Base-by-base conservation (phyloP, 139 green algal species). In the Chlamydomonas asymmetrica region DNA sequence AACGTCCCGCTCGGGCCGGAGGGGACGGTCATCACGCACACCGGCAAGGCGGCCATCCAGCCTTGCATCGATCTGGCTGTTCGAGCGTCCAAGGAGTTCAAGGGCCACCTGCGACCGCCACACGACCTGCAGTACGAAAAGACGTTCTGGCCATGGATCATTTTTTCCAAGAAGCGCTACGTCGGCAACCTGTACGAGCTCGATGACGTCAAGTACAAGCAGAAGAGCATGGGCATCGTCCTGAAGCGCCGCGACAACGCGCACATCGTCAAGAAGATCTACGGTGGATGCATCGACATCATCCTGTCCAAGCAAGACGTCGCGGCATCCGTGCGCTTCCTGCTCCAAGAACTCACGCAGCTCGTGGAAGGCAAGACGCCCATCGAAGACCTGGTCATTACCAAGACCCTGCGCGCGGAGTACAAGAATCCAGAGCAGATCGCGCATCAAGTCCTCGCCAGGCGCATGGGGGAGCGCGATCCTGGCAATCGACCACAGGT, bases 101-200 rank as follows among this genome's bases (percentile, higher is more conserved):
- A 43, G 50, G 2, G 20, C 25, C 9, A 45, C 10, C 66, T 82
- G 25, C 63, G 63, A 35, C 34, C 61, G 43, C 75, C 66, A 27
- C 75, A 82, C 31, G 68, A 75, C 50, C 67, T 82, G 5, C 66
- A 76, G 75, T 76, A 71, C 38, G 75, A 82, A 40, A 82, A 82
- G 60, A 72, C 57, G 31, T 76, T 76, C 32, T 76, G 18, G 10
- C 75, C 75, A 0, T 73, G 76, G 23, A 56, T 82, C 22, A 35
- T 82, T 4, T 43, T 82, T 4, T 57, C 60, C 45, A 76, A 82
- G 67, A 82, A 82, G 60, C 59, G 67, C 22, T 82, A 82, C 41
- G 75, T 76, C 1, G 75, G 75, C 35, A 82, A 82, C 56, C 20
- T 63, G 35, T 82, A 82, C 61, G 75, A 68, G 54, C 0, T 39